A percentile compares a stretch with the other conserved stretches of the same genome.
These are phyloP conservation scores for Phytophthora pistaciae DNA, from an alignment of 352 stramenopile genomes.

Conservation along the genomic window DNA sequence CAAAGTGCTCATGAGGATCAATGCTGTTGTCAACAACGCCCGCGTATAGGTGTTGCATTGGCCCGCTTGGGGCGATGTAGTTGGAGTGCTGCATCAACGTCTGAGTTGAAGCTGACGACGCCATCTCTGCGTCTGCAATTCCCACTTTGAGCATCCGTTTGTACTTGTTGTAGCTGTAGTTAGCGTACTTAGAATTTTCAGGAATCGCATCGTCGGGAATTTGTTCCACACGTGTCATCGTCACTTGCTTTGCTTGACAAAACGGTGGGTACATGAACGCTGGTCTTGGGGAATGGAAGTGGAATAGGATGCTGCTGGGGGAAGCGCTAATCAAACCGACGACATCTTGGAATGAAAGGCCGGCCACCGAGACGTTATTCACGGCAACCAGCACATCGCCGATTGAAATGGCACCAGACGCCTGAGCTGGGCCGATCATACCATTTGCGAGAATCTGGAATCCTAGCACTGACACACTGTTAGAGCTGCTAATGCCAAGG, in stretches of 20 bases:
- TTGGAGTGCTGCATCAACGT: slow-evolving; percentile 56
- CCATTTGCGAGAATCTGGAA: slow-evolving; percentile 82
- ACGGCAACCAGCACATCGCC: slow-evolving; percentile 84
- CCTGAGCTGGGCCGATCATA: slow-evolving; percentile 79
- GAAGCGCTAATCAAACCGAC: slow-evolving; percentile 78
- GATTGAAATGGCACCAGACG: slow-evolving; percentile 74
- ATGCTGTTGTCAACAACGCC: slow-evolving; percentile 92
- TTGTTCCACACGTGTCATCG: slow-evolving; percentile 51
- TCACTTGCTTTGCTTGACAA: slow-evolving; percentile 72
- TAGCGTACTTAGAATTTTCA: slow-evolving; percentile 59
- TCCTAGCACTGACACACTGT: slow-evolving; percentile 75
- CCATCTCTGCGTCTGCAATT: slow-evolving; percentile 37
- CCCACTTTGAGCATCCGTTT: slow-evolving; percentile 75
- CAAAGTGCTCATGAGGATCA: slow-evolving; percentile 90
- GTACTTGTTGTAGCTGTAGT: slow-evolving; percentile 79
- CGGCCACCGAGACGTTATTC: slow-evolving; percentile 72
- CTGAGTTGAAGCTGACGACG: slow-evolving; percentile 38
- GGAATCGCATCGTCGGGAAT: slow-evolving; percentile 42
- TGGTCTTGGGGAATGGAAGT: slow-evolving; percentile 81
- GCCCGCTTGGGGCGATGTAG: slow-evolving; percentile 81
- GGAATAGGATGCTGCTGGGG: slow-evolving; percentile 74
- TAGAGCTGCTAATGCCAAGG: slow-evolving; percentile 72
- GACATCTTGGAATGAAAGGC: slow-evolving; percentile 78
- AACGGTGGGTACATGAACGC: slow-evolving; percentile 75
- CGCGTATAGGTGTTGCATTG: slow-evolving; percentile 90